Evolutionary conservation across 2,329 filamentous ascomycete genomes (phyloP).

Genomic region (Aspergillus luchuensis): DNA sequence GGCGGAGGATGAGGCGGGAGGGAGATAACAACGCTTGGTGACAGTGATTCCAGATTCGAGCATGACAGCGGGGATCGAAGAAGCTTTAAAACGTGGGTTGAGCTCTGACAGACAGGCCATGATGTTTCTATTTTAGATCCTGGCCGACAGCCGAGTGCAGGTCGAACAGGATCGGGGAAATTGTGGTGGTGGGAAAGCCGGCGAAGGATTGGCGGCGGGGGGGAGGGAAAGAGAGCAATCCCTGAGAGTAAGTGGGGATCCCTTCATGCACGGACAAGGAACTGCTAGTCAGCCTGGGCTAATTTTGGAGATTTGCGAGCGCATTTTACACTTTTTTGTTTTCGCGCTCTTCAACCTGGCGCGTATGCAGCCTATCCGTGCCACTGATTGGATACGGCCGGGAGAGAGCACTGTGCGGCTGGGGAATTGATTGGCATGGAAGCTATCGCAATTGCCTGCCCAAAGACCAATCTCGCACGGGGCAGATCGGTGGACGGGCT

Average conservation of each 20-base stretch:
- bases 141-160: constrained; percentile 19
- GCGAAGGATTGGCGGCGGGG: constrained; percentile 14
- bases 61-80: constrained; percentile 21
- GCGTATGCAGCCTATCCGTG: constrained; percentile 18
- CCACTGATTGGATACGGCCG: constrained; percentile 20
- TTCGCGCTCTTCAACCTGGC: constrained; percentile 16
- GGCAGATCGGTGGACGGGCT: background rate
- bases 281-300: constrained; percentile 18
- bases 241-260: background rate
- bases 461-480: background rate
- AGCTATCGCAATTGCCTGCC: constrained; percentile 16
- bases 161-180: constrained; percentile 14
- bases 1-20: constrained; percentile 23
- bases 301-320: constrained; percentile 28
- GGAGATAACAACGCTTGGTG: constrained; percentile 19
- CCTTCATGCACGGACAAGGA: constrained; percentile 19
- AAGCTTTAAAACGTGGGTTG: constrained; percentile 26
- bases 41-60: constrained; percentile 14
- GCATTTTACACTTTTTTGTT: background rate
- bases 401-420: constrained; percentile 14
- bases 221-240: constrained; percentile 19
- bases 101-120: constrained; percentile 16
- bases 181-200: constrained; percentile 17
- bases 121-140: constrained; percentile 28
- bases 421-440: constrained; percentile 21